phyloP scores from a whole-genome alignment of 2,329 filamentous ascomycete genomes.

The Sclerotinia trifoliorum region DNA sequence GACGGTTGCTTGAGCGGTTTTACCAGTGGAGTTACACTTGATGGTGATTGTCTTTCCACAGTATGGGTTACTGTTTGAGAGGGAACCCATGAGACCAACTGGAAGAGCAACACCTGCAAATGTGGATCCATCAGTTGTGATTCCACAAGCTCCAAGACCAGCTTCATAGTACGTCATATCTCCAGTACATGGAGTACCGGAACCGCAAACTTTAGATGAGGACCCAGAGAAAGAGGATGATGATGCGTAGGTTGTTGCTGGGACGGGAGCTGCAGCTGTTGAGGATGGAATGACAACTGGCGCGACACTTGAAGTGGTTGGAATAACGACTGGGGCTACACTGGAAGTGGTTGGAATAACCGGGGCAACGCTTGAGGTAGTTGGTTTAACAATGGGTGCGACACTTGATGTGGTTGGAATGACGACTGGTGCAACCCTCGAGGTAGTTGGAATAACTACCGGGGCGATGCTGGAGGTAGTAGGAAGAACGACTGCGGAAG shows the following conservation, averaged over 20 bases:
- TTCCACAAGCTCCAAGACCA: constrained; percentile 68
- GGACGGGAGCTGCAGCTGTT: constrained; percentile 21
- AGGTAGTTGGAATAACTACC: constrained; percentile 15
- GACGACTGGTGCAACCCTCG: constrained; percentile 15
- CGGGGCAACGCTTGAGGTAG: constrained; percentile 31
- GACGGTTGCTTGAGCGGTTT: constrained; percentile 57
- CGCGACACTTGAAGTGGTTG: constrained; percentile 30
- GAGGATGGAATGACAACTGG: constrained; percentile 26
- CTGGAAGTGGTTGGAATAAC: constrained; percentile 29
- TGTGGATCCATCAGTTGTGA: constrained; percentile 53
- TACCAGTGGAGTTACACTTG: constrained; percentile 60
- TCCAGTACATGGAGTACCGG: constrained; percentile 49
- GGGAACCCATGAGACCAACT: constrained; percentile 58
- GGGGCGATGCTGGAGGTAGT: not conserved
- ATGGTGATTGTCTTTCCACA: constrained; percentile 71
- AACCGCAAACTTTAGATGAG: constrained; percentile 34
- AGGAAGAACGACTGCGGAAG: too few relatives aligned
- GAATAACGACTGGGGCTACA: constrained; percentile 26
- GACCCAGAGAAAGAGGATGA: constrained; percentile 25
- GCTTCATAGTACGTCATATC: constrained; percentile 74
- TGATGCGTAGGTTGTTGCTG: constrained; percentile 23
- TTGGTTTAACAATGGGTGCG: constrained; percentile 26
- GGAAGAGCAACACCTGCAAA: constrained; percentile 70
- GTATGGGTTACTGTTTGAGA: constrained; percentile 66
- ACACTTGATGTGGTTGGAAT: constrained; percentile 23